Conservation (phyloP, 2,329 filamentous ascomycete species). For the Thyridium curvatum region DNA sequence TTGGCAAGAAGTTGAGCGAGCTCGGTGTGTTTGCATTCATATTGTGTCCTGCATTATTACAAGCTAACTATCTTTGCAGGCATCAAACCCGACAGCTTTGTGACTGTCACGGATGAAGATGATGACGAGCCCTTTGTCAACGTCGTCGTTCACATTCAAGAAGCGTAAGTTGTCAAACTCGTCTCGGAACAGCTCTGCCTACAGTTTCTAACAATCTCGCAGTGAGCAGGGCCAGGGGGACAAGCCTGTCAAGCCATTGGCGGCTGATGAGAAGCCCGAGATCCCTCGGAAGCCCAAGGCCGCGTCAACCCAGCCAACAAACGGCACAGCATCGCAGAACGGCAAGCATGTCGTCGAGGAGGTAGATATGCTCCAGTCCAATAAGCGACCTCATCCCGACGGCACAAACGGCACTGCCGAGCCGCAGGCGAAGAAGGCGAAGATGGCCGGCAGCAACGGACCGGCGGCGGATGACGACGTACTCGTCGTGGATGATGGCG, state of each 20-base stretch:
- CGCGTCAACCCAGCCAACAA: slow-evolving; percentile 27
- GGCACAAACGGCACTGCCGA: slow-evolving; percentile 26
- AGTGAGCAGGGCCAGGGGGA: slow-evolving; percentile 37
- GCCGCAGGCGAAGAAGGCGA: slow-evolving; percentile 40
- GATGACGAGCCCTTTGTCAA: slow-evolving; percentile 72
- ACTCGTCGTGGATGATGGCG: slow-evolving; percentile 42
- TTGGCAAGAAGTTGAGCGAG: slow-evolving; percentile 71
- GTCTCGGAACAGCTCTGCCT: background rate
- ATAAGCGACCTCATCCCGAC: slow-evolving; percentile 41
- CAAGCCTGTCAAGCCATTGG: slow-evolving; percentile 47
- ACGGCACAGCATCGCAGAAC: slow-evolving; percentile 31
- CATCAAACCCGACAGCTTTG: slow-evolving; percentile 65
- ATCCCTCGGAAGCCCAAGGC: slow-evolving; percentile 50
- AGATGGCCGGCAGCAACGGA: slow-evolving; percentile 20
- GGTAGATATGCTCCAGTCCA: slow-evolving; percentile 21
- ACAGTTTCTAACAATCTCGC: slow-evolving; percentile 11
- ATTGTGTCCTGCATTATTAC: background rate
- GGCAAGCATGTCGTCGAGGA: slow-evolving; percentile 31
- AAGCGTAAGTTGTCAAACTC: slow-evolving; percentile 40
- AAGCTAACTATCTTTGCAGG: slow-evolving; percentile 32
- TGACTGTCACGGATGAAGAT: slow-evolving; percentile 82
- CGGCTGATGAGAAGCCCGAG: slow-evolving; percentile 32
- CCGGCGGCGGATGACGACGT: slow-evolving; percentile 32
- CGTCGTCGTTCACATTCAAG: slow-evolving; percentile 64
- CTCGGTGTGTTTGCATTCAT: slow-evolving; percentile 45